phyloP scores from a whole-genome alignment of 2,329 filamentous ascomycete genomes.

The Talaromyces pinophilus region DNA sequence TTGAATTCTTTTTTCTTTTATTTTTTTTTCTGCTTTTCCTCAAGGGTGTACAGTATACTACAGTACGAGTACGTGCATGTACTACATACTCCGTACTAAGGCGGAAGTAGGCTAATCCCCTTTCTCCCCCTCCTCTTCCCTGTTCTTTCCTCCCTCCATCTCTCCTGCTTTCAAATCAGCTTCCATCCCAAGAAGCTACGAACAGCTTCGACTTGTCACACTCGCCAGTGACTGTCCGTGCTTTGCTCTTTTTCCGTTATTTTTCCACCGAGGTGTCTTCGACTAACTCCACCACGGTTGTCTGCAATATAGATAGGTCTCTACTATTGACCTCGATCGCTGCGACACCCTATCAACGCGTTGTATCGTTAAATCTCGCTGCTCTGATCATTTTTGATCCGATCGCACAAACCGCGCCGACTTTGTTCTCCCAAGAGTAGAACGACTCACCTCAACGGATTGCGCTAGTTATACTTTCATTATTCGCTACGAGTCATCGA shows the following conservation, averaged over 20 bases:
- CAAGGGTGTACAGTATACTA: neutral
- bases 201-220: constrained; percentile 19
- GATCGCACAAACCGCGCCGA: neutral
- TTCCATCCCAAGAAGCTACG: neutral
- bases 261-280: constrained; percentile 7
- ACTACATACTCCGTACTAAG: neutral
- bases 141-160: constrained; percentile 8
- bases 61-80: neutral
- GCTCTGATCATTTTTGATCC: constrained; percentile 8
- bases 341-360: constrained; percentile 3
- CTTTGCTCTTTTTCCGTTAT: neutral
- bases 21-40: neutral
- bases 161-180: constrained; percentile 10
- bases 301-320: neutral
- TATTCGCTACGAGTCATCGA: constrained; percentile 3
- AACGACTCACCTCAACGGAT: constrained; percentile 2
- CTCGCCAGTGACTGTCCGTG: constrained; percentile 7
- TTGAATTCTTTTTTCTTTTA: neutral
- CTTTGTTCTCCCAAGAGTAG: neutral
- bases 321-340: constrained; percentile 7
- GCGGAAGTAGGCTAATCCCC: neutral
- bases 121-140: constrained; percentile 12
- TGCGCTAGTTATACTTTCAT: constrained; percentile 7
- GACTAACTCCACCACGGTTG: neutral
- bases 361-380: constrained; percentile 1